Evolutionary conservation across 2,329 filamentous ascomycete genomes (phyloP).

Genomic region (Penicillium sp.): DNA sequence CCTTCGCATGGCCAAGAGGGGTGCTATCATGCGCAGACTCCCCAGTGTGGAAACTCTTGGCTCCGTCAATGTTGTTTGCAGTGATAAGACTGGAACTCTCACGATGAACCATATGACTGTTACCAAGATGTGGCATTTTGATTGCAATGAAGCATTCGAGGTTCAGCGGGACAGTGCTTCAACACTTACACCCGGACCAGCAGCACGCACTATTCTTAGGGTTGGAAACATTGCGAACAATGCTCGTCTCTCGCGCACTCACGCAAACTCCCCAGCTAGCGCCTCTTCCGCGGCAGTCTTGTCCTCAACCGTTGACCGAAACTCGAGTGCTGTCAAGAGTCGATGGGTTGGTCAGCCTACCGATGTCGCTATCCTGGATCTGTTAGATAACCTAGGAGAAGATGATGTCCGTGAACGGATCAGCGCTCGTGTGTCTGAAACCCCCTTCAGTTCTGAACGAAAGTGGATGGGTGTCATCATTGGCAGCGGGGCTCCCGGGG

Average conservation of each 20-base stretch:
- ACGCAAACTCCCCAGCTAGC: slow-evolving; percentile 68
- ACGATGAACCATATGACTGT: slow-evolving; percentile 99
- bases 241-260: slow-evolving; percentile 72
- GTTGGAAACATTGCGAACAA: slow-evolving; percentile 98
- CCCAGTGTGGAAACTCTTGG: slow-evolving; percentile 97
- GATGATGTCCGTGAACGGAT: slow-evolving; percentile 87
- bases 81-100: slow-evolving; percentile 94
- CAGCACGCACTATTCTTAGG: slow-evolving; percentile 76
- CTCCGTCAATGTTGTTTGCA: slow-evolving; percentile 99
- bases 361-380: slow-evolving; percentile 93
- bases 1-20: slow-evolving; percentile 90
- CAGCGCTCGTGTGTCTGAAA: slow-evolving; percentile 78
- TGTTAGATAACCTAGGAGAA: slow-evolving; percentile 86
- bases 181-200: slow-evolving; percentile 63
- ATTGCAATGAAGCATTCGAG: slow-evolving; percentile 59
- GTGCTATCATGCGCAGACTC: slow-evolving; percentile 92
- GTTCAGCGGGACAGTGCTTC: slow-evolving; percentile 56
- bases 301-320: slow-evolving; percentile 72
- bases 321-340: slow-evolving; percentile 68
- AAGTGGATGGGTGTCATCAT: slow-evolving; percentile 99
- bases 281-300: slow-evolving; percentile 74
- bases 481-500: slow-evolving; percentile 52
- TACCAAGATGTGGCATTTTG: slow-evolving; percentile 94
- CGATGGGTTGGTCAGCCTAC: slow-evolving; percentile 97
- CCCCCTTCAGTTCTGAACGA: slow-evolving; percentile 92